A percentile compares a stretch with the other conserved stretches of the same genome.
Conservation (phyloP, 2,329 filamentous ascomycete genomes). For the Colletotrichum aenigma region DNA sequence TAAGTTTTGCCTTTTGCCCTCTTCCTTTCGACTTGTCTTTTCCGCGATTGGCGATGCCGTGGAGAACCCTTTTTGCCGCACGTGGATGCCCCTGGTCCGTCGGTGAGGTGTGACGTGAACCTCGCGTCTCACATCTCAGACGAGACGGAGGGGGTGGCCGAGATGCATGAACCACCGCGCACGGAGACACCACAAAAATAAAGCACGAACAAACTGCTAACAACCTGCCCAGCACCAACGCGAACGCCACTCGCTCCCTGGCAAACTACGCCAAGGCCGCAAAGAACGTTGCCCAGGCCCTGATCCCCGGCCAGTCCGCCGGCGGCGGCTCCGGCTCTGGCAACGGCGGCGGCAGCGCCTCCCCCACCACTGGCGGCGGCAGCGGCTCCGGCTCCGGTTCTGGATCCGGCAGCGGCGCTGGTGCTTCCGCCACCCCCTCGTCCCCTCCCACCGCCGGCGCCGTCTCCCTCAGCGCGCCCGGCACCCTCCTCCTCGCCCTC, state of each 20-base stretch:
- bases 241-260: constrained; percentile 58
- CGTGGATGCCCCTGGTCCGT: not conserved
- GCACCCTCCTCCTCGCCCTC: constrained; percentile 46
- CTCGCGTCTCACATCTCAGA: constrained; percentile 13
- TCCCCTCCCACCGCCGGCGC: constrained; percentile 24
- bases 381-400: constrained; percentile 14
- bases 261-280: constrained; percentile 50
- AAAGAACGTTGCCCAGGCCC: constrained; percentile 26
- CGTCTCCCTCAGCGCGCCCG: constrained; percentile 41
- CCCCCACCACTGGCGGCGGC: constrained; percentile 13
- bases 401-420: not conserved
- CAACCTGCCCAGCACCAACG: constrained; percentile 40
- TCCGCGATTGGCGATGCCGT: not conserved
- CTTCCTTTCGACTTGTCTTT: not conserved
- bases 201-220: constrained; percentile 3
- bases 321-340: constrained; percentile 14
- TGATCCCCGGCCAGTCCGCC: constrained; percentile 22
- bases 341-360: constrained; percentile 24
- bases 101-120: not conserved
- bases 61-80: not conserved
- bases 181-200: not conserved
- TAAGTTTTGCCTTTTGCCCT: constrained; percentile 41
- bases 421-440: not conserved
- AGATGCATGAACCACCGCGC: not conserved
- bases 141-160: not conserved